Evolutionary conservation across 768 basidiomycete species (phyloP), one percentile per base, ranked within the genome.

Genomic region (Piloderma croceum): DNA sequence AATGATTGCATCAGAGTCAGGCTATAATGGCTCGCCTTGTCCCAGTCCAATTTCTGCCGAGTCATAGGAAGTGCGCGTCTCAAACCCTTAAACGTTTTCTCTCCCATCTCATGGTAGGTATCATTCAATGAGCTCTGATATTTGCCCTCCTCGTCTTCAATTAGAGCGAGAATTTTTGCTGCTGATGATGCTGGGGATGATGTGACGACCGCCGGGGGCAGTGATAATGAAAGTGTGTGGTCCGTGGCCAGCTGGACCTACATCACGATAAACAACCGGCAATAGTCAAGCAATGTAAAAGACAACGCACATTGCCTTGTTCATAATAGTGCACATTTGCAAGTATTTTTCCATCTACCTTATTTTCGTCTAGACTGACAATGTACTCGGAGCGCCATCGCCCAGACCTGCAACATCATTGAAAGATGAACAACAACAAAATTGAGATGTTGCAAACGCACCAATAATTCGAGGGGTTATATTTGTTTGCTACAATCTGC

Each of bases 301-400:
- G 21, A 24, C 20, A 4, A 50, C 80, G 37, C 41, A 93, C 90
- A 58, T 93, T 94, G 50, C 94, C 94, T 57, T 96, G 90, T 60
- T 99, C 96, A 55, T 93, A 98, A 56, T 98, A 98, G 60, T 99
- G 96, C 10, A 97, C 83, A 52, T 91, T 87, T 32, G 88, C 75
- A 6, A 83, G 68, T 12, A 96, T 77, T 51, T 69, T 76, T 1
- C 91, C 92, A n/a, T 64, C 60, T 5, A 96, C 69, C 43, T 63
- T 71, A 39, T 75, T 74, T 29, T 74, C 67, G 13, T 70, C 73
- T 27, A 87, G 59, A 57, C 94, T 79, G 36, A 96, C 68, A 7
- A 67, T 58, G 59, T 96, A 98, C 49, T 83, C 74, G 5, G 91
- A 92, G 27, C 93, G 77, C 94, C 94, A 98, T 57, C 92, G 72